Evolutionary conservation across 2,329 filamentous ascomycete genomes (phyloP), one percentile per base, ranked within the genome.

Genomic region (Boeremia lycopersici): DNA sequence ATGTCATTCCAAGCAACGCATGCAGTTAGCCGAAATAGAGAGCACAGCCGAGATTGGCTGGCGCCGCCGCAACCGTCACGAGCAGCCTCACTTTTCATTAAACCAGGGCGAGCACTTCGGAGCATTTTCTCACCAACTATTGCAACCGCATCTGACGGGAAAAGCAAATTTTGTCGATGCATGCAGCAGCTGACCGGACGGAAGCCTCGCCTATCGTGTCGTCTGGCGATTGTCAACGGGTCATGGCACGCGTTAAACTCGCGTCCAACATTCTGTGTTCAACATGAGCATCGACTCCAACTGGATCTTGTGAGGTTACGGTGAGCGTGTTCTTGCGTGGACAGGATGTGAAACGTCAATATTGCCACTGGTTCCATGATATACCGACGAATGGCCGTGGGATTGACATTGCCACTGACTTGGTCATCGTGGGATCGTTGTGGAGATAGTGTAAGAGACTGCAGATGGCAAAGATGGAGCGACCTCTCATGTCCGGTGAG

Each of bases 71-170:
- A 59, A 61, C 54, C 65, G 60, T 64, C 66, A 61, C 46, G 59
- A 68, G 35, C 40, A 55, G 69, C 68, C 68, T 71, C 68, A 71
- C 68, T 70, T 70, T 64, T 48, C 30, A 35, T 54, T 30, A 64
- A 63, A 59, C 53, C 64, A 70, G 65, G 67, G 68, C 68, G 68
- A 65, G 56, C 63, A 59, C 43, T 40, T 57, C 53, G 51, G 53
- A 53, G 55, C 42, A 48, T 53, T 34, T 44, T 45, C 48, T 46
- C 48, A 40, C 54, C 60, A 52, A 61, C 55, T 54, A 52, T 39
- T 46, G 31, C 41, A 25, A 38, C 36, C 31, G 52, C 52, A 17
- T 46, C 41, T 40, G 38, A 46, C 48, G 31, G 47, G 41, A 56
- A 53, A 54, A 58, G 53, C 48, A 48, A 48, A 35, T 30, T 51